phyloP scores from a whole-genome alignment of 192 early-diverging fungal species.

The Radiomyces spectabilis region DNA sequence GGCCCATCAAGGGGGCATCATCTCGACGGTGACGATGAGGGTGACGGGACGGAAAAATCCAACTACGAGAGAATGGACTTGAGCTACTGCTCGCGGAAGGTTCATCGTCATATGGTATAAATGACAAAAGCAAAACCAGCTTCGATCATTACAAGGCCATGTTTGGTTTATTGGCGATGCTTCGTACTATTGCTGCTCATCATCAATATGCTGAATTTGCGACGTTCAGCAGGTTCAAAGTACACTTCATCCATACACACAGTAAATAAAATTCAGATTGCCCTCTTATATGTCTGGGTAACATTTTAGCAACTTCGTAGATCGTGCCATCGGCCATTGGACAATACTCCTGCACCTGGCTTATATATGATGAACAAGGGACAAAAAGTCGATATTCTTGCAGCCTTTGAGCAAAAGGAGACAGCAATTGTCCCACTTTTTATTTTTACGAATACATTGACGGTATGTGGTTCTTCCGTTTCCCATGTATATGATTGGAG shows the following conservation, averaged over 20 bases:
- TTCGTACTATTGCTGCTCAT: too few relatives aligned
- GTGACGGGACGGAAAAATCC: too few relatives aligned
- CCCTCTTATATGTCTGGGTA: too few relatives aligned
- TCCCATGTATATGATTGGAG: too few relatives aligned
- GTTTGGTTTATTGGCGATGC: too few relatives aligned
- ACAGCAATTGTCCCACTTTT: too few relatives aligned
- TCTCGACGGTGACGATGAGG: too few relatives aligned
- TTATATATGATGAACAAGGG: not conserved
- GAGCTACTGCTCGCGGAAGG: slow-evolving; percentile 1
- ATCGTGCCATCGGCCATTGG: not conserved
- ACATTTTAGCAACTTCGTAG: too few relatives aligned
- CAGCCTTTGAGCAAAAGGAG: too few relatives aligned
- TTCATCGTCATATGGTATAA: slow-evolving; percentile 5
- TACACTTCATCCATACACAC: slow-evolving; percentile 4
- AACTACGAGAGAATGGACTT: not conserved
- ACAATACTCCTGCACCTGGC: not conserved
- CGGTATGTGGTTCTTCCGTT: too few relatives aligned
- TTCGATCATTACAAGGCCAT: slow-evolving; percentile 10
- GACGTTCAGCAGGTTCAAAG: slow-evolving; percentile 2
- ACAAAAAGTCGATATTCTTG: not conserved
- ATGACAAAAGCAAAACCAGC: not conserved
- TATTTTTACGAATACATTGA: too few relatives aligned
- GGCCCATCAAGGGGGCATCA: too few relatives aligned
- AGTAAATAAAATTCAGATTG: slow-evolving; percentile 6
- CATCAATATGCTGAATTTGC: slow-evolving; percentile 3